Conservation (phyloP, 2,329 filamentous ascomycete species). For the Monilinia aucupariae region DNA sequence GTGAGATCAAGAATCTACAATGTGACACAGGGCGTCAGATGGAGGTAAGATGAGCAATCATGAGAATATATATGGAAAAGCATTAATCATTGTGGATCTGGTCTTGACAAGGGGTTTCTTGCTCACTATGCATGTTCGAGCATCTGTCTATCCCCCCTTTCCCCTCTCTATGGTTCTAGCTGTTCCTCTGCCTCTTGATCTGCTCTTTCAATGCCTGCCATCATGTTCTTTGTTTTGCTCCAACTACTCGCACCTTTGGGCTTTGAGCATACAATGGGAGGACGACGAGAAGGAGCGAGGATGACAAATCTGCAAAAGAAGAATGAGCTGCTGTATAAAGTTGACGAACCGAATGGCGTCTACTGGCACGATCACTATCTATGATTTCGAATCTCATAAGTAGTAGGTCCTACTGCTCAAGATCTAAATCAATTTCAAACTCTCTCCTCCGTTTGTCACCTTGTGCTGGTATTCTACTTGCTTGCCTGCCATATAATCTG, state of each 20-base stretch:
- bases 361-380: background rate
- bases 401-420: background rate
- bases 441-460: background rate
- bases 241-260: background rate
- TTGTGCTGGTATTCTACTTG: background rate
- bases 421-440: background rate
- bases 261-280: too few relatives aligned
- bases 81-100: background rate
- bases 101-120: background rate
- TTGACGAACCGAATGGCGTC: background rate
- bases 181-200: background rate
- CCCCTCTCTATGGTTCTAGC: background rate
- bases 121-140: background rate
- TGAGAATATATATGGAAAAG: background rate
- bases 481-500: background rate
- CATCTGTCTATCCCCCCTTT: background rate
- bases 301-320: background rate
- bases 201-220: background rate
- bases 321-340: background rate
- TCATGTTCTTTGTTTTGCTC: background rate
- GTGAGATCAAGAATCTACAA: background rate
- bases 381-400: background rate
- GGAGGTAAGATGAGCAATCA: background rate
- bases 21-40: rapidly evolving
- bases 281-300: background rate